Evolutionary conservation across 768 basidiomycete genomes (phyloP), one percentile per base, ranked within the genome.

Genomic region (Auriscalpium microsporum): DNA sequence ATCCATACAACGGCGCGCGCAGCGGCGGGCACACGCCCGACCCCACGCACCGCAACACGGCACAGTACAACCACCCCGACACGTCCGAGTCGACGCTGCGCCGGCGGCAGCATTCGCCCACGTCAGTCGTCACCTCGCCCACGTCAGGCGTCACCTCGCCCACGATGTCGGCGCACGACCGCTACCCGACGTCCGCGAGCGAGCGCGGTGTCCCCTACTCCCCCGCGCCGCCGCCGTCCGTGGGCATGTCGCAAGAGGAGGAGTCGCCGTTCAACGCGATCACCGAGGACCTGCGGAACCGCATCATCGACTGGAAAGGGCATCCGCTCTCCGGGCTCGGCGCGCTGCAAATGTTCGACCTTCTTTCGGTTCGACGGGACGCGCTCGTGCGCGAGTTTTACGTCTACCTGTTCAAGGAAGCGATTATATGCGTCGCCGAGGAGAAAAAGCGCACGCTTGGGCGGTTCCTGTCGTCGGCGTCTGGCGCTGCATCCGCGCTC

Each of bases 331-430:
- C 88, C 3, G 88, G 89, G 51, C 83, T 97, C 23, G 96, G 95
- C 8, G 79, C 84, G 1, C 75, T 96, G 46, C 88, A 89, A 62
- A 91, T 96, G 81, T 96, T 91, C 68, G 95, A 96, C 71, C 76
- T 94, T 47, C 73, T 98, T 28, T 85, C 83, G 49, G 93, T 97
- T 45, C 82, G 93, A 50, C 84, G 94, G 49, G 95, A 95, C 61
- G 74, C 85, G 10, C 86, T 92, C 57, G 86, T 94, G 17, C 83
- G 94, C 53, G 94, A 96, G 68, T 97, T 97, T 71, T 90, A 86
- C 66, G 92, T 96, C 57, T 97, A 98, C 72, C 80, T 99, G 28
- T 99, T 97, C 81, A 87, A 87, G 65, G 93, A 97, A 69, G 96
- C 96, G 10, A 90, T 99, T 61, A 93, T 99, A 57, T 99, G 96